Percentiles rank a stretch among this genome's conserved stretches.
Conservation (phyloP, 805 yeast genomes). For the Teunomyces pallodes region DNA sequence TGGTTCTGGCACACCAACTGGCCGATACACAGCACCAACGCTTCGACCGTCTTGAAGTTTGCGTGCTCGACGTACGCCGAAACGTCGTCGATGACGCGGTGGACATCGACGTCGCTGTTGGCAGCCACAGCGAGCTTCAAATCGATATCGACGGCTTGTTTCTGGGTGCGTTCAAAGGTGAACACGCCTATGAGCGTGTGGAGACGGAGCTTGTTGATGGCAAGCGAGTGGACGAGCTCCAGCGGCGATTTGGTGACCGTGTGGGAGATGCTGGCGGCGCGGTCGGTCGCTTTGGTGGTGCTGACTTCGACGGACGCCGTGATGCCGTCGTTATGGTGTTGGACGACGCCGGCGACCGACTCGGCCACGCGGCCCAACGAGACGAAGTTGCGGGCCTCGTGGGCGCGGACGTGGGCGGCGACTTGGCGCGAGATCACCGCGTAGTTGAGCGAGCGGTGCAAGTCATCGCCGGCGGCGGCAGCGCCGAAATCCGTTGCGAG, state of each 20-base stretch:
- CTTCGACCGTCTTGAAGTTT: conserved; percentile 89
- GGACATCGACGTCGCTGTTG: conserved; percentile 36
- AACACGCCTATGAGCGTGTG: conserved; percentile 90
- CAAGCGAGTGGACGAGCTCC: conserved; percentile 8
- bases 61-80: conserved; percentile 68
- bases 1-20: conserved; percentile 49
- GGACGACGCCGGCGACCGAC: conserved; percentile 43
- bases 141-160: conserved; percentile 73
- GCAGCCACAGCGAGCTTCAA: conserved; percentile 27
- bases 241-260: conserved; percentile 8
- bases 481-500: conserved; percentile 64
- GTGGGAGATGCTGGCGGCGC: conserved; percentile 51
- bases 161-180: conserved; percentile 80
- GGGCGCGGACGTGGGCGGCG: conserved; percentile 46
- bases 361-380: conserved; percentile 49
- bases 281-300: conserved; percentile 55
- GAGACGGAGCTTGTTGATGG: conserved; percentile 52
- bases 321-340: conserved; percentile 45
- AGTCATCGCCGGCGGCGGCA: conserved; percentile 81
- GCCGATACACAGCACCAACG: conserved; percentile 73
- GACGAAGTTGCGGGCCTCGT: conserved; percentile 39
- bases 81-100: conserved; percentile 46
- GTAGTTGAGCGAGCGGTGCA: conserved; percentile 80
- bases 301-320: conserved; percentile 38
- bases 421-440: conserved; percentile 76